These are phyloP conservation scores for Trametes pubescens DNA, from an alignment of 1,284 basidiomycete genomes.

Conservation along the genomic window DNA sequence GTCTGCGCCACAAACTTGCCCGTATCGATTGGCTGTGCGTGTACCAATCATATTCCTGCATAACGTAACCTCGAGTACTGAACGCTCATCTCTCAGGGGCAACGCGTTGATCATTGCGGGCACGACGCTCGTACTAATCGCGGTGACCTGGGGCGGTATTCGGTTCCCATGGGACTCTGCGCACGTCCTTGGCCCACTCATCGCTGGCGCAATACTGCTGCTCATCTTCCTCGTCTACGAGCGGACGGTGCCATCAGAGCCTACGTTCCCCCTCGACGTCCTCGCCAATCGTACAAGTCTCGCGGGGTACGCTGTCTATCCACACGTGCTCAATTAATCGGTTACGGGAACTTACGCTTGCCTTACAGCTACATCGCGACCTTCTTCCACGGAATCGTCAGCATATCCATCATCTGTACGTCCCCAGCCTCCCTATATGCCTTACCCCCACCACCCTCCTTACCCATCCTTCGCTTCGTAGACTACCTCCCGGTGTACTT, in stretches of 20 bases:
- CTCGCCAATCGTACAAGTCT: slow-evolving; percentile 41
- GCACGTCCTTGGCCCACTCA: slow-evolving; percentile 32
- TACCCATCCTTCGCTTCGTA: neutral
- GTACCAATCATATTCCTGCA: slow-evolving; percentile 33
- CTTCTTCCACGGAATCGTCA: slow-evolving; percentile 30
- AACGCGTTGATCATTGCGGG: slow-evolving; percentile 26
- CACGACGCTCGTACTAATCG: slow-evolving; percentile 23
- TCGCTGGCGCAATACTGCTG: slow-evolving; percentile 28
- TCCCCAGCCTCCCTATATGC: neutral
- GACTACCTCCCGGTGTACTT: slow-evolving; percentile 50
- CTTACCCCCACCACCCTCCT: neutral
- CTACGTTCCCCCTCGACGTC: slow-evolving; percentile 39
- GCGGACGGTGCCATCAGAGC: slow-evolving; percentile 6
- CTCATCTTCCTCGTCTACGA: slow-evolving; percentile 28
- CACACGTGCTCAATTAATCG: neutral
- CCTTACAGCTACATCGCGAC: slow-evolving; percentile 34
- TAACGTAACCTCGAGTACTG: slow-evolving; percentile 36
- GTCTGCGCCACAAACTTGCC: neutral
- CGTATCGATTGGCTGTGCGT: slow-evolving; percentile 25
- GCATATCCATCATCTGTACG: slow-evolving; percentile 25
- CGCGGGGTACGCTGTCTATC: slow-evolving; percentile 34
- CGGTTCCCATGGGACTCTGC: slow-evolving; percentile 28
- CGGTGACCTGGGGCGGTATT: slow-evolving; percentile 32
- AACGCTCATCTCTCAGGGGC: slow-evolving; percentile 28
- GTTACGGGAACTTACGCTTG: neutral